phyloP scores from a whole-genome alignment of 2,329 filamentous ascomycete species.

The Colletotrichum navitas region DNA sequence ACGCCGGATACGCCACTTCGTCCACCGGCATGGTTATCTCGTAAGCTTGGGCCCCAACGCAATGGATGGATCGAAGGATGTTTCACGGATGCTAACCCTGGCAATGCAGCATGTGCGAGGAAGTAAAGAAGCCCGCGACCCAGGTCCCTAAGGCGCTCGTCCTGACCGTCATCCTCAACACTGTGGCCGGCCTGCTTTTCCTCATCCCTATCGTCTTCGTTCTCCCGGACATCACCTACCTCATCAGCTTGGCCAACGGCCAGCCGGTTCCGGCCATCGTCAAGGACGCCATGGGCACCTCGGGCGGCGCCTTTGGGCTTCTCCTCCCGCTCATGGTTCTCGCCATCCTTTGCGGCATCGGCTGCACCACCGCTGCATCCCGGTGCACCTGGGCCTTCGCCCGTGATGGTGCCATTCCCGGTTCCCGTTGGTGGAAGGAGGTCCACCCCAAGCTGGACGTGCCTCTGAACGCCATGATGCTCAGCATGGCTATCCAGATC shows the following conservation, averaged over 20 bases:
- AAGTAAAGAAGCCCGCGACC: constrained; percentile 73
- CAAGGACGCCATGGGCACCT: constrained; percentile 70
- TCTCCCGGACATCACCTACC: constrained; percentile 70
- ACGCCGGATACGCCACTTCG: constrained; percentile 80
- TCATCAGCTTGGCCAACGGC: constrained; percentile 65
- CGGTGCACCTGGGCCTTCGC: constrained; percentile 78
- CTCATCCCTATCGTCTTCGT: constrained; percentile 78
- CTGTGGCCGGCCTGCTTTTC: constrained; percentile 74
- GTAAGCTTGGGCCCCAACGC: constrained; percentile 60
- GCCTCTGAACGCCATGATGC: constrained; percentile 79
- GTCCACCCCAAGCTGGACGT: constrained; percentile 74
- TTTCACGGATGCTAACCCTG: constrained; percentile 23
- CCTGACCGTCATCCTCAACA: constrained; percentile 75
- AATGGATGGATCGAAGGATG: neutral
- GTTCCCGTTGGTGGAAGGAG: constrained; percentile 69
- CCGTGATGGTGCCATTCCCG: constrained; percentile 77
- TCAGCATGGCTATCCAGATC: constrained; percentile 75
- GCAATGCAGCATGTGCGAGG: constrained; percentile 75
- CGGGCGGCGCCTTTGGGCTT: constrained; percentile 72
- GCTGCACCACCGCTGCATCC: constrained; percentile 77
- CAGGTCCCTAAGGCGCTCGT: constrained; percentile 83
- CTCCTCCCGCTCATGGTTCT: constrained; percentile 75
- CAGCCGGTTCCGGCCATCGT: constrained; percentile 77
- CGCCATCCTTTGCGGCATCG: constrained; percentile 75
- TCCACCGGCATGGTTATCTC: constrained; percentile 85